Evolutionary conservation across 1,139 yeast genomes (phyloP).

Genomic region (Sugiyamaella novakii): DNA sequence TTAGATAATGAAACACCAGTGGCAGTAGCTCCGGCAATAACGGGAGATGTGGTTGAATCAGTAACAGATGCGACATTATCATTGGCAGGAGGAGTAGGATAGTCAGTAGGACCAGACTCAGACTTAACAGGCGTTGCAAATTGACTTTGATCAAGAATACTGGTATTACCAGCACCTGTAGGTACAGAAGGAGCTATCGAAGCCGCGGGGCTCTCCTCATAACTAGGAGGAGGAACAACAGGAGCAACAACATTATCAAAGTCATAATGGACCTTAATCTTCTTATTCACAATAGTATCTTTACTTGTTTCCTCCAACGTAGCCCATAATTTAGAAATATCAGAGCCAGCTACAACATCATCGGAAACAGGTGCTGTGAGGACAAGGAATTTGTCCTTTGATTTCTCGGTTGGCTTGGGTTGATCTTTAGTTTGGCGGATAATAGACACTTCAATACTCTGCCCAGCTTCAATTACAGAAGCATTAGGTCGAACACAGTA

Average conservation of each 20-base stretch:
- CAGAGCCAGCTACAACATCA: slow-evolving; percentile 8
- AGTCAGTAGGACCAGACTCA: neutral
- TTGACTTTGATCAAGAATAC: slow-evolving; percentile 11
- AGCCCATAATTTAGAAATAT: slow-evolving; percentile 68
- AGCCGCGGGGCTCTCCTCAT: slow-evolving; percentile 31
- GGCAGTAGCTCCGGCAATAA: slow-evolving; percentile 10
- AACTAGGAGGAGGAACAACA: slow-evolving; percentile 30
- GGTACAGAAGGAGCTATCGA: slow-evolving; percentile 19
- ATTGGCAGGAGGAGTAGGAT: neutral
- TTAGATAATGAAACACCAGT: slow-evolving; percentile 7
- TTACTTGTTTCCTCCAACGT: slow-evolving; percentile 65
- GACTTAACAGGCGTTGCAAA: slow-evolving; percentile 13
- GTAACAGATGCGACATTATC: neutral
- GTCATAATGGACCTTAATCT: slow-evolving; percentile 72
- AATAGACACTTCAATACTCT: slow-evolving; percentile 70
- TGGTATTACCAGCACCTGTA: slow-evolving; percentile 1
- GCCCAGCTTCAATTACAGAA: slow-evolving; percentile 74
- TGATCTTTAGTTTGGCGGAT: slow-evolving; percentile 84
- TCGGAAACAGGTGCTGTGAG: slow-evolving; percentile 76
- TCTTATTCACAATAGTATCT: slow-evolving; percentile 63
- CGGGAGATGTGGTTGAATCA: neutral
- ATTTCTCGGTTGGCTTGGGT: slow-evolving; percentile 69
- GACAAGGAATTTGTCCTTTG: slow-evolving; percentile 90
- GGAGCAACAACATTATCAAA: slow-evolving; percentile 29
- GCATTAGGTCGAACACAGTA: slow-evolving; percentile 97